A percentile compares a stretch with the other conserved stretches of the same genome.
phyloP scores from a whole-genome alignment of 2,329 filamentous ascomycete genomes.

The Sporothrix protearum region DNA sequence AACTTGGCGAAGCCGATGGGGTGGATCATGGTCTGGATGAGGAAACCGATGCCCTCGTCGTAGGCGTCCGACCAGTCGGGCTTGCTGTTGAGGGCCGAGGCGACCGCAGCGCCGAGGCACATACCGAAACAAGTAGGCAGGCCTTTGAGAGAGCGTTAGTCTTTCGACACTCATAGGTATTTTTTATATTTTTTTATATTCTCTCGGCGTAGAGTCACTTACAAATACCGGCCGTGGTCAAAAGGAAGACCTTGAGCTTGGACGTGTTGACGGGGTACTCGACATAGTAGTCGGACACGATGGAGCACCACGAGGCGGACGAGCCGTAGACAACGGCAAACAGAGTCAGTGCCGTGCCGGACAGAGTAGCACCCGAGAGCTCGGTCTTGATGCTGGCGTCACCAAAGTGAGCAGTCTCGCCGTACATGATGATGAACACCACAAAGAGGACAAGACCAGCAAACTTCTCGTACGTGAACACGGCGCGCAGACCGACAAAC shows the following conservation, averaged over 20 bases:
- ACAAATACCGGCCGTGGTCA: constrained; percentile 47
- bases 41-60: constrained; percentile 53
- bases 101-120: constrained; percentile 61
- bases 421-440: constrained; percentile 50
- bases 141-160: constrained; percentile 28
- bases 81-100: constrained; percentile 54
- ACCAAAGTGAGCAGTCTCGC: constrained; percentile 42
- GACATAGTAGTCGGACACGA: constrained; percentile 45
- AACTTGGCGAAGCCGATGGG: constrained; percentile 61
- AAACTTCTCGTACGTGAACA: constrained; percentile 50
- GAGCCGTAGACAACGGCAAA: constrained; percentile 47
- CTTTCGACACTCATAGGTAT: no score
- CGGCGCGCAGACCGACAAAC: constrained; percentile 48
- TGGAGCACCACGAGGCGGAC: constrained; percentile 48
- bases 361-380: constrained; percentile 38
- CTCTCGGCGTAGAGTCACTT: constrained; percentile 18
- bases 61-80: constrained; percentile 54
- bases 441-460: constrained; percentile 48
- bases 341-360: constrained; percentile 42
- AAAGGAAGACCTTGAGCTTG: constrained; percentile 45
- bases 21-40: constrained; percentile 57
- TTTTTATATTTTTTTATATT: background rate
- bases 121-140: constrained; percentile 53
- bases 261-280: constrained; percentile 47
- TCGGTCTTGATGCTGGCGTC: constrained; percentile 39